Base-by-base conservation (phyloP, 495 filamentous ascomycete species). In the Neurospora sp. region DNA sequence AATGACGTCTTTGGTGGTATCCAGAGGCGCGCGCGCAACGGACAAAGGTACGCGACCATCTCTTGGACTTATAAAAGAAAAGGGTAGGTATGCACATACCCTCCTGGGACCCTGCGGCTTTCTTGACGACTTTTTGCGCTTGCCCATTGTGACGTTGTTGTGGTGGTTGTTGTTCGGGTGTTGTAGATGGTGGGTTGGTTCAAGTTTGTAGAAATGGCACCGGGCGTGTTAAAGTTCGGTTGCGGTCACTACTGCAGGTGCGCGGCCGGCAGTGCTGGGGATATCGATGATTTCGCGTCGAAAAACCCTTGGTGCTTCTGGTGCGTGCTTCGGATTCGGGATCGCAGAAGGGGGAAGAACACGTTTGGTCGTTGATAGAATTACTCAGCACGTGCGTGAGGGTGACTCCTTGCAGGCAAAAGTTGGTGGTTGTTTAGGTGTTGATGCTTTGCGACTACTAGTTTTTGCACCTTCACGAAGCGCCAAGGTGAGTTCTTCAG, bases 91-190 rank as follows among this genome's bases (percentile, higher is more conserved):
- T n/a, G 14, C 27, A 69, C 72, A 37, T 80, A 95, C 94, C 90
- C 91, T 97, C 82, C 91, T 93, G 37, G 91, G 89, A 70, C 90
- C 92, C 79, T 91, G 89, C 1, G 94, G 94, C 82, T 93, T 92
- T 75, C 90, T 86, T 73, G 92, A 89, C 39, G 92, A 91, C 90
- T 96, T 96, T 91, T 98, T 98, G 79, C 95, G 91, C 85, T 99
- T 99, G 70, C 95, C 95, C 93, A 82, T 82, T 45, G 40, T 71
- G 53, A 65, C 35, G 27, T 35, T 65, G 5, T 16, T 17, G 27
- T 35, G 53, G 53, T 65, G 27, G 53, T 61, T 27, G 22, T 35
- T 65, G 14, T 65, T 65, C 16, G 12, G 12, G 14, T 35, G 53
- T 65, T 35, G 45, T 27, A 27, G 20, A 20, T 53, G 53, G 27